Conservation (phyloP, 108 stramenopile genomes). For the Cylindrotheca fusiformis region DNA sequence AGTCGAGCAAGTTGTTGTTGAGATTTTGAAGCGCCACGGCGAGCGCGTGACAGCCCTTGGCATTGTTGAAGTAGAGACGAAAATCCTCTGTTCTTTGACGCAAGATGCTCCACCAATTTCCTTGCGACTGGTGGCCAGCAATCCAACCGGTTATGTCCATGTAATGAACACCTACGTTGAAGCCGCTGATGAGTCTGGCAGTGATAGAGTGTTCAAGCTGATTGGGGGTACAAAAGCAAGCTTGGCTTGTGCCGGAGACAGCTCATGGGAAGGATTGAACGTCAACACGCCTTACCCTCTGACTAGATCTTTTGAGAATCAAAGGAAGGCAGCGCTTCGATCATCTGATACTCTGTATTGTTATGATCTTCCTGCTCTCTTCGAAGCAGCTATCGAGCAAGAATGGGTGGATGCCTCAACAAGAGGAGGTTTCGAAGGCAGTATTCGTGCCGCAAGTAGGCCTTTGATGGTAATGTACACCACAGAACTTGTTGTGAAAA, state of each 20-base stretch:
- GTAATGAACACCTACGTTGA: slow-evolving; percentile 96
- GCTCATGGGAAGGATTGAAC: slow-evolving; percentile 85
- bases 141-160: slow-evolving; percentile 96
- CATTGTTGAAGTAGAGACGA: slow-evolving; percentile 92
- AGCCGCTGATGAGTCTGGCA: slow-evolving; percentile 68
- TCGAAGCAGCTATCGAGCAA: slow-evolving; percentile 91
- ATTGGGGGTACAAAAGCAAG: slow-evolving; percentile 88
- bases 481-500: slow-evolving; percentile 89
- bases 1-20: slow-evolving; percentile 85
- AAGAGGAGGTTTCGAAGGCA: slow-evolving; percentile 30
- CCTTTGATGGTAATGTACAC: slow-evolving; percentile 91
- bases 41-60: slow-evolving; percentile 81
- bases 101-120: slow-evolving; percentile 83
- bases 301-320: slow-evolving; percentile 88
- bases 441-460: slow-evolving; percentile 42
- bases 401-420: slow-evolving; percentile 65
- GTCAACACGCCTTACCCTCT: slow-evolving; percentile 90
- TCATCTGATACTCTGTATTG: slow-evolving; percentile 90
- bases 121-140: slow-evolving; percentile 91
- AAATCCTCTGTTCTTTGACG: slow-evolving; percentile 80
- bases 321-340: slow-evolving; percentile 83
- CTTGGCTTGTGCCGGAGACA: slow-evolving; percentile 79
- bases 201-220: slow-evolving; percentile 73
- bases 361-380: slow-evolving; percentile 96
- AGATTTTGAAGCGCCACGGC: slow-evolving; percentile 82